A percentile compares a stretch with the other conserved stretches of the same genome.
These are phyloP conservation scores for Ammopiptanthus mongolicus DNA, from an alignment of 306 rosid genomes.

Conservation along the genomic window DNA sequence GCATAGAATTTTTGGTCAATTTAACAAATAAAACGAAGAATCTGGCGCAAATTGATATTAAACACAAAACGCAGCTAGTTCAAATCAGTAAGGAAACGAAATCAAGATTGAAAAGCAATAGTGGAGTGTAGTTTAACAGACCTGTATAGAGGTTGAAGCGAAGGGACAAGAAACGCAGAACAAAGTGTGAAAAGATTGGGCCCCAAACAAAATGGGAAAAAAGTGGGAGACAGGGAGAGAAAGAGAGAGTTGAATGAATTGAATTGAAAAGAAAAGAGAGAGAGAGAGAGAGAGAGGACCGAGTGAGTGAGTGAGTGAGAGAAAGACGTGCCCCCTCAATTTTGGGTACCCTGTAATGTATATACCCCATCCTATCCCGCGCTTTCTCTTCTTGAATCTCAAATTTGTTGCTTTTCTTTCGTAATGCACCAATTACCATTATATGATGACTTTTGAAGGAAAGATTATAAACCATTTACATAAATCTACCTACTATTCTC, in stretches of 20 bases:
- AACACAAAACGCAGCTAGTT: neutral
- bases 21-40: neutral
- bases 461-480: too few species aligned
- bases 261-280: neutral
- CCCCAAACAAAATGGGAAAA: neutral
- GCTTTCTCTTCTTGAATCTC: neutral
- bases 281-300: neutral
- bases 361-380: neutral
- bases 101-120: neutral
- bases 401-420: too few species aligned
- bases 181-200: neutral
- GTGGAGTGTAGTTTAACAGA: neutral
- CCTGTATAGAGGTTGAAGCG: neutral
- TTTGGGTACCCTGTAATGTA: neutral
- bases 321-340: neutral
- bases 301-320: conserved; percentile 17
- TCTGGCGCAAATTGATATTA: neutral
- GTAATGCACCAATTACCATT: too few species aligned
- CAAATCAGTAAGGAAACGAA: neutral
- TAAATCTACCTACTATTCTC: too few species aligned
- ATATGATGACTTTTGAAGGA: too few species aligned
- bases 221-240: too few species aligned
- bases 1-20: neutral
- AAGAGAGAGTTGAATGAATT: neutral
- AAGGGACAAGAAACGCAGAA: neutral